Evolutionary conservation across 208 protist genomes (phyloP).

Genomic region (Angomonas desouzai): DNA sequence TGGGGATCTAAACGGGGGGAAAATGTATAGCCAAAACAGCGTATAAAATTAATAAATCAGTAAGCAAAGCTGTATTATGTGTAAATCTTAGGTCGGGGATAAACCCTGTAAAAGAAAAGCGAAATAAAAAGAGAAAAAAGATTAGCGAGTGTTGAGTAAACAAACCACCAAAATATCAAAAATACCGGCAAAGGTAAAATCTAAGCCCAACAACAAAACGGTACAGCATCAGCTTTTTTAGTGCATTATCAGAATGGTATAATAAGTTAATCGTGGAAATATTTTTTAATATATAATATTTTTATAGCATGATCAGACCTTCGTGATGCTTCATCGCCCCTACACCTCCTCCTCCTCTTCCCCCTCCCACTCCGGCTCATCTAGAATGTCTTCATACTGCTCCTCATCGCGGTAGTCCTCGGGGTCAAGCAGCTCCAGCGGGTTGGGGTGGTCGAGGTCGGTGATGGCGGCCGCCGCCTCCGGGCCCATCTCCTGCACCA

Average conservation of each 20-base stretch:
- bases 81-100: no score
- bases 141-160: no score
- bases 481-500: slow-evolving; percentile 86
- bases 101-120: no score
- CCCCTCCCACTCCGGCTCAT: slow-evolving; percentile 77
- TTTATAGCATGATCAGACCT: background rate
- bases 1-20: background rate
- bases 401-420: slow-evolving; percentile 46
- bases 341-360: slow-evolving; percentile 41
- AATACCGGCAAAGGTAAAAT: no score
- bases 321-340: no score
- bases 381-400: slow-evolving; percentile 36
- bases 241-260: no score
- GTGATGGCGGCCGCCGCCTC: slow-evolving; percentile 60
- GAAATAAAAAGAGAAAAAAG: no score
- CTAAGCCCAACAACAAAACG: background rate
- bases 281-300: background rate
- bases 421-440: slow-evolving; percentile 70
- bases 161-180: no score
- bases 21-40: background rate
- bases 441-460: slow-evolving; percentile 80
- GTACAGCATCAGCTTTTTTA: no score
- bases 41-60: no score
- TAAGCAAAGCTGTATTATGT: no score
- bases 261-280: background rate